These are phyloP conservation scores for Flaveria robusta DNA, from an alignment of 129 eudicot species.

Conservation along the genomic window DNA sequence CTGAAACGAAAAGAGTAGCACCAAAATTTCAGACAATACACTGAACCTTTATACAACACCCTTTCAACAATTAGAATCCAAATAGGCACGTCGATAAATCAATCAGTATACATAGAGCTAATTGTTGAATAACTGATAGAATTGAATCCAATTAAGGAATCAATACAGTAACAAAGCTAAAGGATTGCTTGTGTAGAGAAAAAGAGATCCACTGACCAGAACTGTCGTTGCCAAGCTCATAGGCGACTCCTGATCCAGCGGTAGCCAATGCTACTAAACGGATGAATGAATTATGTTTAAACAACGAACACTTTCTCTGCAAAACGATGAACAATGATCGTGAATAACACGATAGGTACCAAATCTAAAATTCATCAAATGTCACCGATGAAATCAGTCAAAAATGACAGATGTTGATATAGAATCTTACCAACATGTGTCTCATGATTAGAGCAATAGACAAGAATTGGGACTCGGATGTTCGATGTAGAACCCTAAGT, in stretches of 20 bases:
- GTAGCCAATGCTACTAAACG: conserved; percentile 56
- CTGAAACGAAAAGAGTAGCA: not conserved
- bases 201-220: conserved; percentile 38
- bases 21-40: not conserved
- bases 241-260: conserved; percentile 59
- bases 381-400: not conserved
- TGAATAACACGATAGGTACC: conserved; percentile 1
- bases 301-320: conserved; percentile 47
- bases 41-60: not conserved
- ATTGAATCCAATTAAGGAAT: not conserved
- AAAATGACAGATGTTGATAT: not conserved
- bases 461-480: not conserved
- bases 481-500: conserved; percentile 32
- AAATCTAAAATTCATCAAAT: not conserved
- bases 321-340: conserved; percentile 16
- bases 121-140: not conserved
- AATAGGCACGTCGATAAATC: not conserved
- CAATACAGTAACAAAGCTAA: not conserved
- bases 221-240: conserved; percentile 29
- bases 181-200: not conserved
- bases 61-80: not conserved
- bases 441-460: conserved; percentile 16
- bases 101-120: not conserved
- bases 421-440: conserved; percentile 23
- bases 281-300: conserved; percentile 33